A percentile compares a stretch with the other conserved stretches of the same genome.
Evolutionary conservation across 1,284 basidiomycete genomes (phyloP).

Genomic region (Sanghuangporus baumii): DNA sequence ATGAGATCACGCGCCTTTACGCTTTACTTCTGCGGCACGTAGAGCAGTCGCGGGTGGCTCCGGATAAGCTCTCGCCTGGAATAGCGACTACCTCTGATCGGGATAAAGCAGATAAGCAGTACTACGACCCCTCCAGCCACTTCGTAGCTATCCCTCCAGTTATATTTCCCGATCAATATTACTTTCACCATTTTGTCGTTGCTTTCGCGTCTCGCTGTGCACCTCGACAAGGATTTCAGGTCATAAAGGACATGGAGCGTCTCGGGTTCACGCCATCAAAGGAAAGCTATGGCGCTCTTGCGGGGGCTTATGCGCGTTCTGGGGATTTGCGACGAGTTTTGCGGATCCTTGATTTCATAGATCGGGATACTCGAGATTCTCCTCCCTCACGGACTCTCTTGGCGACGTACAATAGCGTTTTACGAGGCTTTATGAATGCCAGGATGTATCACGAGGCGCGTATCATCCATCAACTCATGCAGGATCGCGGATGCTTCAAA

Average conservation of each 20-base stretch:
- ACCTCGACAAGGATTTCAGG: constrained; percentile 1
- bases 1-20: constrained; percentile 13
- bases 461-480: constrained; percentile 2
- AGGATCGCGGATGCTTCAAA: constrained; percentile 3
- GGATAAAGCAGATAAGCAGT: background rate
- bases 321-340: constrained; percentile 10
- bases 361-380: background rate
- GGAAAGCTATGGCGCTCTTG: constrained; percentile 11
- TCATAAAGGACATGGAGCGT: constrained; percentile 12
- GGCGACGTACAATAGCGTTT: constrained; percentile 11
- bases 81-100: background rate
- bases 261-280: background rate
- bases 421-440: constrained; percentile 9
- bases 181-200: constrained; percentile 15
- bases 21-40: background rate
- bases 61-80: background rate
- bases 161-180: constrained; percentile 1
- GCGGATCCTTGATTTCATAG: constrained; percentile 6
- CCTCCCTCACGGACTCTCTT: background rate
- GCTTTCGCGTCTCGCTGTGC: constrained; percentile 12
- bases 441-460: constrained; percentile 8
- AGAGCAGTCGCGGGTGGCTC: background rate
- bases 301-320: constrained; percentile 17
- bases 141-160: background rate
- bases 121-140: background rate